Evolutionary conservation across 129 eudicot species (phyloP).

Genomic region (Mikania micrantha): DNA sequence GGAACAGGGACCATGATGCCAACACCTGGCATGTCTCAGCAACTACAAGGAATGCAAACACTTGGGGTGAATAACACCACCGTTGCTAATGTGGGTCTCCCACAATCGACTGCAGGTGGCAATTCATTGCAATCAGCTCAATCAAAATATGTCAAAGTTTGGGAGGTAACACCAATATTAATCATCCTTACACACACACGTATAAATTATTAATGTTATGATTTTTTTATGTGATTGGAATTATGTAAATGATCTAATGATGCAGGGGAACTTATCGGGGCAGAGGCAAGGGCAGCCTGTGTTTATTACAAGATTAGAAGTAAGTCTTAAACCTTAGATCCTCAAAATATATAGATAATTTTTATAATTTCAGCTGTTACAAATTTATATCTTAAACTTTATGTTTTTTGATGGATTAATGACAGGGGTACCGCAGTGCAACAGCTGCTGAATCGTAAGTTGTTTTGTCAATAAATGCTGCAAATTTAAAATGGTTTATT

Average conservation of each 20-base stretch:
- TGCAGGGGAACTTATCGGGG: conserved; percentile 96
- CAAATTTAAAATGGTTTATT: neutral
- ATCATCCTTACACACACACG: neutral
- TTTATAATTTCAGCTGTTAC: neutral
- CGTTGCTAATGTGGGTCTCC: conserved; percentile 55
- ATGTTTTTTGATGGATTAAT: conserved; percentile 16
- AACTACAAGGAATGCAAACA: conserved; percentile 68
- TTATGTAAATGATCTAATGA: conserved; percentile 4
- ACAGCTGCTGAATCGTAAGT: conserved; percentile 97
- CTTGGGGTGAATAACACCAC: conserved; percentile 54
- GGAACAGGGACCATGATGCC: conserved; percentile 80
- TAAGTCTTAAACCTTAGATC: conserved; percentile 25
- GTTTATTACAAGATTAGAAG: conserved; percentile 93
- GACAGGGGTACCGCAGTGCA: conserved; percentile 91
- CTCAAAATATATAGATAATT: neutral
- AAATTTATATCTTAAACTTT: conserved; percentile 6
- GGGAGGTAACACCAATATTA: conserved; percentile 67
- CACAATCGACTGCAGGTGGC: conserved; percentile 47
- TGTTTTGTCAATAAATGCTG: neutral
- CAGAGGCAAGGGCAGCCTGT: conserved; percentile 99
- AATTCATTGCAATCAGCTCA: conserved; percentile 60
- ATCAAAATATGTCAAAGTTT: conserved; percentile 90
- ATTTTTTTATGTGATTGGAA: neutral
- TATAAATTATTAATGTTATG: neutral
- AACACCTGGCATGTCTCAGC: conserved; percentile 41